Base-by-base conservation (phyloP, 352 stramenopile species). In the Phytophthora nicotianae region DNA sequence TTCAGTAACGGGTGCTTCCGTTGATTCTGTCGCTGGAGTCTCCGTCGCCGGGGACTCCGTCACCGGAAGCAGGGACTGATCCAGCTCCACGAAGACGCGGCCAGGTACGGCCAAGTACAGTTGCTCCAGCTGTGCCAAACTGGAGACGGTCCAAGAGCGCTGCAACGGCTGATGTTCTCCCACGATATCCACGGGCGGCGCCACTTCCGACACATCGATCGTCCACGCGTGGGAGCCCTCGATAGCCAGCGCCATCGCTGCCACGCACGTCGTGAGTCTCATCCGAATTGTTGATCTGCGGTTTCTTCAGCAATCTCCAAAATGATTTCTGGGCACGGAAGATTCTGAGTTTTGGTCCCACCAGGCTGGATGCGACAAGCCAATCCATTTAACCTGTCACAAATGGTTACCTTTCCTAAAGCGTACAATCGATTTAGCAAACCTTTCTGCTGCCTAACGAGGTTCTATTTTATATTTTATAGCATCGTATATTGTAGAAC, bases 31-130 rank as follows among this genome's bases (percentile, higher is more conserved):
- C n/a, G 35, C 54, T 5, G 64, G 57, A 17, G 23, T 23, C 14
- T 63, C 53, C 8, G 64, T 65, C 1, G 14, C 35, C 9, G 56
- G 48, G n/a, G 60, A 43, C 21, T 68, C 53, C 13, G 60, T 66
- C 13, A 35, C 19, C 14, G 68, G 68, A 26, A 80, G 46, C 20
- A 74, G 40, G 20, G 72, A 77, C 6, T 62, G 60, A 46, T 82
- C 68, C 46, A 82, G 48, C 38, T 81, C 76, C 48, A 89, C 68
- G 41, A 89, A 89, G 14, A 89, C 77, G 52, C 70, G 75, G 20
- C 77, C 77, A 26, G 79, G 79, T 13, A 89, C 47, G 20, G 74
- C 66, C 38, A 89, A 42, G 51, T 84, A 78, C 32, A 89, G 62
- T 50, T 76, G 65, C 62, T 81, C 54, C 21, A 84, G 60, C 55